These are phyloP conservation scores for Pittosporum tobira DNA, from an alignment of 129 eudicot species.

Conservation along the genomic window DNA sequence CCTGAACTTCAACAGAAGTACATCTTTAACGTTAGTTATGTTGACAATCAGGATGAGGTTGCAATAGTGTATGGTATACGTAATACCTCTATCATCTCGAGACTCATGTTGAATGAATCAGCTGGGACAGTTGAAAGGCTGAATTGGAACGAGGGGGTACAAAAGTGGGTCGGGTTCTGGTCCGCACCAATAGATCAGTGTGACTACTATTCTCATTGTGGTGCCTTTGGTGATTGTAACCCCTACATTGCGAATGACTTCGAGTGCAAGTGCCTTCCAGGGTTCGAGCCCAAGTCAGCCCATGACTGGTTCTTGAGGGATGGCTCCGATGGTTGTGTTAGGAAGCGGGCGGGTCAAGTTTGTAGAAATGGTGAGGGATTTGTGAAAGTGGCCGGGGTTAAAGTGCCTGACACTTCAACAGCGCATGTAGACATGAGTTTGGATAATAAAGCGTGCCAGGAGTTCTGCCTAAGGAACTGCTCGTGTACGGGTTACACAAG, in stretches of 20 bases:
- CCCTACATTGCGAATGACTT: neutral
- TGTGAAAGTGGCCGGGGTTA: conserved; percentile 14
- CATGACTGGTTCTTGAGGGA: conserved; percentile 13
- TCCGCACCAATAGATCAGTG: conserved; percentile 12
- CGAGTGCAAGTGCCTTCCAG: conserved; percentile 21
- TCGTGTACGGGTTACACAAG: conserved; percentile 25
- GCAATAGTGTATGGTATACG: neutral
- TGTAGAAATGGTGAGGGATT: conserved; percentile 28
- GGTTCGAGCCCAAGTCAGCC: conserved; percentile 14
- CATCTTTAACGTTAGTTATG: conserved; percentile 9
- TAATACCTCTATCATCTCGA: conserved; percentile 7
- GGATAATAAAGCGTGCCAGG: conserved; percentile 17
- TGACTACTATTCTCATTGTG: conserved; percentile 15
- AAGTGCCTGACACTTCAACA: conserved; percentile 18
- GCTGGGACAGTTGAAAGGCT: conserved; percentile 8
- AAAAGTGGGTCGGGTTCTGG: conserved; percentile 13
- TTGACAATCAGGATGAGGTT: conserved; percentile 17
- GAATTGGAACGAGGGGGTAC: conserved; percentile 13
- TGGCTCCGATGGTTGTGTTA: conserved; percentile 17
- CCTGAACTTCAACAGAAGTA: neutral
- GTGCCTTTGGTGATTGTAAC: conserved; percentile 12
- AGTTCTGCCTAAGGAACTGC: conserved; percentile 20
- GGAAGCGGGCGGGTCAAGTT: conserved; percentile 9
- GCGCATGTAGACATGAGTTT: conserved; percentile 16
- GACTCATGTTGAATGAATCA: conserved; percentile 10